Conservation (phyloP, 108 stramenopile genomes). For the Cyclotella atomus region DNA sequence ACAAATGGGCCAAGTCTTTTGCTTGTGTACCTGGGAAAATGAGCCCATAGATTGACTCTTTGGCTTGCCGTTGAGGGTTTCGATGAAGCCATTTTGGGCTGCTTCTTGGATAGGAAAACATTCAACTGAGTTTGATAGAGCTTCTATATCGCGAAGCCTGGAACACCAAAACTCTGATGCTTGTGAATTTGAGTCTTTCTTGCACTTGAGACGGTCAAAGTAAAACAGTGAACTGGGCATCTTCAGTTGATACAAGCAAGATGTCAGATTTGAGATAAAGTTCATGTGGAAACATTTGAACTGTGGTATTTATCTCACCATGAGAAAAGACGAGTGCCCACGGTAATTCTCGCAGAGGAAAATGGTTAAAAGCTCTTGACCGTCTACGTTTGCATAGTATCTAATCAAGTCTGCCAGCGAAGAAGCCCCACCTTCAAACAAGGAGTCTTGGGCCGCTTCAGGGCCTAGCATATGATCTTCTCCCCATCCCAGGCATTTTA, state of each 20-base stretch:
- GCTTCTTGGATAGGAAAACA: not conserved
- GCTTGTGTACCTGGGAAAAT: constrained; percentile 35
- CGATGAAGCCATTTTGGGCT: not conserved
- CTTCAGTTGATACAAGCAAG: not conserved
- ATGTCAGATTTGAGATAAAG: not conserved
- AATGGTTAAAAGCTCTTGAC: constrained; percentile 50
- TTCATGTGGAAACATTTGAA: not conserved
- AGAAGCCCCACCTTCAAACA: not conserved
- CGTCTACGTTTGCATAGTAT: constrained; percentile 51
- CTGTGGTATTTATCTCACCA: not conserved
- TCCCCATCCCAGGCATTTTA: constrained; percentile 59
- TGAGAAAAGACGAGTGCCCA: constrained; percentile 66
- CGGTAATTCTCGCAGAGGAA: constrained; percentile 69
- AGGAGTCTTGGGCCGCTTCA: constrained; percentile 1
- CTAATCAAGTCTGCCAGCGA: constrained; percentile 59
- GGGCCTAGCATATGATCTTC: constrained; percentile 62
- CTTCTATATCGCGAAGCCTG: constrained; percentile 55
- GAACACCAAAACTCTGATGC: constrained; percentile 44
- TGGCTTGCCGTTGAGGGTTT: not conserved
- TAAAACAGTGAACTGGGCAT: constrained; percentile 74
- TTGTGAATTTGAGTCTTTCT: constrained; percentile 7
- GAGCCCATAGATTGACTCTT: not conserved
- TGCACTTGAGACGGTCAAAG: constrained; percentile 60
- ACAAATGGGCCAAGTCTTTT: constrained; percentile 68
- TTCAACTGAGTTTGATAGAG: constrained; percentile 30